Percentiles rank a stretch among this genome's conserved stretches.
Conservation (phyloP, 2,329 filamentous ascomycete species). For the Diplodia sapinea region DNA sequence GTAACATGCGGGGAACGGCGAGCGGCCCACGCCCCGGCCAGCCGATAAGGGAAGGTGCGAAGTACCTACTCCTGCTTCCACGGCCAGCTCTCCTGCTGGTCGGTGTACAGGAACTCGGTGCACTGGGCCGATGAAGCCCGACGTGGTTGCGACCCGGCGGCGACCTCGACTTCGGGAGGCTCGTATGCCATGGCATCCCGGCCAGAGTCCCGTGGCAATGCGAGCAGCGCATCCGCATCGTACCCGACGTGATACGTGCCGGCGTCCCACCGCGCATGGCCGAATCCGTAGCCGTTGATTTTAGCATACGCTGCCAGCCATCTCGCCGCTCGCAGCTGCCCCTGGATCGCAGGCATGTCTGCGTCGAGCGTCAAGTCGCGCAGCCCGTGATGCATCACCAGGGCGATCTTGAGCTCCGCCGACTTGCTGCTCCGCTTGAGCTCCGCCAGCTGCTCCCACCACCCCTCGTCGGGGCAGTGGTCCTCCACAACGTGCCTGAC, state of each 20-base stretch:
- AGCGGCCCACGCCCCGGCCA: not conserved
- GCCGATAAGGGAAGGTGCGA: conserved; percentile 16
- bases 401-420: not conserved
- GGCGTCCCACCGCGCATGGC: not conserved
- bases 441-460: not conserved
- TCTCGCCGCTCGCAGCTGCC: not conserved
- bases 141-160: too few relatives aligned
- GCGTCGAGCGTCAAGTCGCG: not conserved
- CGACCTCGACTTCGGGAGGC: not conserved
- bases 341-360: too few relatives aligned
- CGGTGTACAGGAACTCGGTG: too few relatives aligned
- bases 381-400: not conserved
- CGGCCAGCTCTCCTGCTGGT: too few relatives aligned
- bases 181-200: too few relatives aligned
- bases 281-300: not conserved
- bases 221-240: not conserved
- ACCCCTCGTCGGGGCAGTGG: not conserved
- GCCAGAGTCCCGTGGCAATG: too few relatives aligned
- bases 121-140: too few relatives aligned
- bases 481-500: not conserved
- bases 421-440: not conserved
- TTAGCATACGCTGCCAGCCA: conserved; percentile 1
- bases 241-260: not conserved
- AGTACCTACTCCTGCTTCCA: too few relatives aligned
- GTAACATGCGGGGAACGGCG: not conserved